Conservation (phyloP, 305 asterid species). For the Ilex paraguariensis region DNA sequence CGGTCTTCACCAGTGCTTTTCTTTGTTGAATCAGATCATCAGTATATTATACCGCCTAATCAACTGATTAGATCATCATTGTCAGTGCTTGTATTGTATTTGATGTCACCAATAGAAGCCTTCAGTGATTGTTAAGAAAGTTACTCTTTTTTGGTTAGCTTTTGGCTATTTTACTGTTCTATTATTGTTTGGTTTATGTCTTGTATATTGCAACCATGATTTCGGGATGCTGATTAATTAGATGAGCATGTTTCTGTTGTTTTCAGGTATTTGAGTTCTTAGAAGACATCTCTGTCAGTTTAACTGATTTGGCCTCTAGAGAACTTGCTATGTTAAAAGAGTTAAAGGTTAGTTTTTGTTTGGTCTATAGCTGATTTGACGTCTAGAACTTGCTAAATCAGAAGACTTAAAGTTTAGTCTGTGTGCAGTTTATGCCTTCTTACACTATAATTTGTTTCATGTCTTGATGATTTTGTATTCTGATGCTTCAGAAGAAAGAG, state of each 20-base stretch:
- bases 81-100: too few species aligned
- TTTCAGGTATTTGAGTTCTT: constrained; percentile 80
- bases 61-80: too few species aligned
- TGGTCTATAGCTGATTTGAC: background rate
- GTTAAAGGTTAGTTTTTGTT: constrained; percentile 55
- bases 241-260: background rate
- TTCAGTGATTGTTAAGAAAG: too few species aligned
- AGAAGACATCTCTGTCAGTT: constrained; percentile 73
- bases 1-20: too few species aligned
- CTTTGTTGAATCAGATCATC: too few species aligned
- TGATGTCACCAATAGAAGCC: too few species aligned
- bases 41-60: too few species aligned
- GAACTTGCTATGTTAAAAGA: constrained; percentile 78
- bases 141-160: too few species aligned
- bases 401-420: constrained; percentile 9
- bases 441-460: constrained; percentile 12
- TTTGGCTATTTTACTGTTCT: background rate
- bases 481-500: constrained; percentile 61
- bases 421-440: background rate
- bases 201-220: background rate
- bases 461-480: constrained; percentile 14
- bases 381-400: constrained; percentile 6
- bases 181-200: background rate
- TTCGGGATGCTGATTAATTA: background rate
- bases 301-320: constrained; percentile 70